phyloP scores from a whole-genome alignment of 2,329 filamentous ascomycete genomes.

The Thyridium curvatum region DNA sequence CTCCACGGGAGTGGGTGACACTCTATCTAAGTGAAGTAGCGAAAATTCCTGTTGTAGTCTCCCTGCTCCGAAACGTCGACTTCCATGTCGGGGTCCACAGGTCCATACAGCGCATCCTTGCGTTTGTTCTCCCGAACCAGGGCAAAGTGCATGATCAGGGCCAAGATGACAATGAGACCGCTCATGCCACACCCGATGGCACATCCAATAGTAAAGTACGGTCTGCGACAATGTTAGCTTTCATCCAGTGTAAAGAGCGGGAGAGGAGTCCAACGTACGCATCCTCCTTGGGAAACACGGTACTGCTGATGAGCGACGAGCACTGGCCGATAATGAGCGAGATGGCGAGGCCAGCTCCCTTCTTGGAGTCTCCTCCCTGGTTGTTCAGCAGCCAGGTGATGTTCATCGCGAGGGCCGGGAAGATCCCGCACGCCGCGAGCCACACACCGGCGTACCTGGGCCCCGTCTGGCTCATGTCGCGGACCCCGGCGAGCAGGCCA shows the following conservation, averaged over 20 bases:
- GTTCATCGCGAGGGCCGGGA: constrained; percentile 75
- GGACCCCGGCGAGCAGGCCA: constrained; percentile 50
- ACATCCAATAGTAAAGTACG: constrained; percentile 10
- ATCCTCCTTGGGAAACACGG: constrained; percentile 14
- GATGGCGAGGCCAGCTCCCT: constrained; percentile 63
- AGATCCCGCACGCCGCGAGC: constrained; percentile 74
- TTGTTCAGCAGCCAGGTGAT: constrained; percentile 90
- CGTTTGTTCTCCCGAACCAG: constrained; percentile 10
- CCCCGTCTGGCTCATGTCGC: constrained; percentile 24
- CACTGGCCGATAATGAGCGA: constrained; percentile 78
- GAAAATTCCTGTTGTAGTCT: constrained; percentile 10
- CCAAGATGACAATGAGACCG: constrained; percentile 6
- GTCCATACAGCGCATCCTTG: constrained; percentile 8
- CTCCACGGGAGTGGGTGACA: too few species aligned
- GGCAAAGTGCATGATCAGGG: constrained; percentile 8
- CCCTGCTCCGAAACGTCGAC: constrained; percentile 11
- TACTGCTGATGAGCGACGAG: constrained; percentile 63
- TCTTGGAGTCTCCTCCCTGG: constrained; percentile 57
- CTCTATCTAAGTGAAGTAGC: constrained; percentile 9
- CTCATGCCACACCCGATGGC: constrained; percentile 12
- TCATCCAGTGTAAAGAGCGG: too few species aligned
- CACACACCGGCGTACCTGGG: constrained; percentile 72
- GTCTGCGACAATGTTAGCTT: constrained; percentile 2
- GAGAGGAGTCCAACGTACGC: constrained; percentile 8
- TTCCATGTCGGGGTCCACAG: constrained; percentile 1